Percentiles rank a stretch among this genome's conserved stretches.
Evolutionary conservation across 2,329 filamentous ascomycete species (phyloP).

Genomic region (Phyllosticta capitalensis): DNA sequence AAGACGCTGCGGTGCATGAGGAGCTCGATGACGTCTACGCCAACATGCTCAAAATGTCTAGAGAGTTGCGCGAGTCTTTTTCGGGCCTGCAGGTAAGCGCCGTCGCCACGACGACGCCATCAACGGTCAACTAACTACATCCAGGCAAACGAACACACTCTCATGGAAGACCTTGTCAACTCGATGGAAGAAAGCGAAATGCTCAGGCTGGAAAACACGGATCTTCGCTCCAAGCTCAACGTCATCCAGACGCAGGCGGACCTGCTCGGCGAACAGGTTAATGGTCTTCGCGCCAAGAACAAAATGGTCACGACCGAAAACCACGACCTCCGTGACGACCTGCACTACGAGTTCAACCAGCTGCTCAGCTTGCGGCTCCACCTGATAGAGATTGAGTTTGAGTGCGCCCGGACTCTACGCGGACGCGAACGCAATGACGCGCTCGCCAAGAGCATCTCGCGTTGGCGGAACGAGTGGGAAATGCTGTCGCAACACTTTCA

Average conservation of each 20-base stretch:
- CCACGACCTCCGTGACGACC: conserved; percentile 25
- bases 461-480: conserved; percentile 7
- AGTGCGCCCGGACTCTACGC: background rate
- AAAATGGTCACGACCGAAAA: conserved; percentile 27
- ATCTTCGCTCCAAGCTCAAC: background rate
- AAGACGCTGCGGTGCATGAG: background rate
- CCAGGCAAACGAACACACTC: background rate
- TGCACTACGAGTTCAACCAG: conserved; percentile 30
- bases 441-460: conserved; percentile 6
- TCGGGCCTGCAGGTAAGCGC: conserved; percentile 5
- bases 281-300: conserved; percentile 17
- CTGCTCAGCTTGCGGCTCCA: conserved; percentile 31
- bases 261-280: conserved; percentile 3
- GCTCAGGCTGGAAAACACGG: conserved; percentile 1
- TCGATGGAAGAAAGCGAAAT: background rate
- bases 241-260: background rate
- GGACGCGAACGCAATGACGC: background rate
- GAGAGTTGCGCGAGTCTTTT: conserved; percentile 5
- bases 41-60: conserved; percentile 6
- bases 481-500: conserved; percentile 5
- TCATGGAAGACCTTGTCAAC: conserved; percentile 2
- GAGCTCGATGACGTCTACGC: conserved; percentile 5
- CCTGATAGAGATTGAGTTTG: conserved; percentile 25
- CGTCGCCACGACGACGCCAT: background rate
- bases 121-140: background rate